phyloP scores from a whole-genome alignment of 1,284 basidiomycete species.

The Exobasidium rhododendri region DNA sequence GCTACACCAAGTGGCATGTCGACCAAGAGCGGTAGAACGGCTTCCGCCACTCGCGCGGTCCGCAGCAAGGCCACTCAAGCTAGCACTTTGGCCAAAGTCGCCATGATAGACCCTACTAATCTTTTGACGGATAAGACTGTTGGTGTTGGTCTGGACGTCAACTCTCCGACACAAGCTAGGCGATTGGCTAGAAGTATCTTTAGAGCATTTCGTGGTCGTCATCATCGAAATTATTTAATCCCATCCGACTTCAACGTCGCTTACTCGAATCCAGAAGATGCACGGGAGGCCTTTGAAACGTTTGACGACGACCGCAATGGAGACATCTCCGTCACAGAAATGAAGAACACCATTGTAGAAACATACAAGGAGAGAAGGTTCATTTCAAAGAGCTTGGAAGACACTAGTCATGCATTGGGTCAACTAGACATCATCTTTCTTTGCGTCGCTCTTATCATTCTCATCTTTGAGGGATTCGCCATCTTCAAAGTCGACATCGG shows the following conservation, averaged over 20 bases:
- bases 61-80: slow-evolving; percentile 14
- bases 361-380: slow-evolving; percentile 51
- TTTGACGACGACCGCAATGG: slow-evolving; percentile 70
- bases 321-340: slow-evolving; percentile 71
- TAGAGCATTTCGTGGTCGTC: slow-evolving; percentile 61
- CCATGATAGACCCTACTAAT: slow-evolving; percentile 35
- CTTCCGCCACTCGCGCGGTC: background rate
- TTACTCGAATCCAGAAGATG: slow-evolving; percentile 63
- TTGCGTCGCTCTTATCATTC: slow-evolving; percentile 32
- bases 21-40: background rate
- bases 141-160: slow-evolving; percentile 47
- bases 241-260: slow-evolving; percentile 70
- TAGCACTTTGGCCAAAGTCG: slow-evolving; percentile 34
- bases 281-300: slow-evolving; percentile 68
- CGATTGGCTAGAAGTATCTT: slow-evolving; percentile 70
- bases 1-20: background rate
- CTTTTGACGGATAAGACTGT: slow-evolving; percentile 33
- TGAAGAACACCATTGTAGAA: slow-evolving; percentile 66
- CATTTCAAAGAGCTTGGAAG: slow-evolving; percentile 45
- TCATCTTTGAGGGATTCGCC: slow-evolving; percentile 48
- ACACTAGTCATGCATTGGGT: slow-evolving; percentile 48
- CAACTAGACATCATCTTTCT: slow-evolving; percentile 43
- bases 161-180: slow-evolving; percentile 54
- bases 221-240: slow-evolving; percentile 63
- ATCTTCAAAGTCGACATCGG: slow-evolving; percentile 50